These are phyloP conservation scores for Phytophthora cryptogea DNA, from an alignment of 352 stramenopile genomes.

Conservation along the genomic window DNA sequence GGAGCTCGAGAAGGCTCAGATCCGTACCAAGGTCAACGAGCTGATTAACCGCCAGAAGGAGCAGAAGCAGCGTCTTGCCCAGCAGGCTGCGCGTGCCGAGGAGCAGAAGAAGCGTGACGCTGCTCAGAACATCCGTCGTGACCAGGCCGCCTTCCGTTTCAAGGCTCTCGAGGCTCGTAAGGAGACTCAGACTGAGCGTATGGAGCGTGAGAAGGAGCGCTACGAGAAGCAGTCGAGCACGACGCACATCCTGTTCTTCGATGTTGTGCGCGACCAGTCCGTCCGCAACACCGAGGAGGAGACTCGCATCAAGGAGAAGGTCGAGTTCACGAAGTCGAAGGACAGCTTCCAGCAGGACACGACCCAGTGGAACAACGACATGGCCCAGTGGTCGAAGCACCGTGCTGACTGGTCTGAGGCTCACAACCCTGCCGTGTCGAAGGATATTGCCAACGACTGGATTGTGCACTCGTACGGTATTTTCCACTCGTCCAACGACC, in stretches of 20 bases:
- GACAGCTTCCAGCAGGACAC: constrained; percentile 88
- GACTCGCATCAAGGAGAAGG: constrained; percentile 83
- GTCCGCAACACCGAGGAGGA: constrained; percentile 81
- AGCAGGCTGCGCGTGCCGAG: constrained; percentile 63
- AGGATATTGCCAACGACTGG: constrained; percentile 88
- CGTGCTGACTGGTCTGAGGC: constrained; percentile 86
- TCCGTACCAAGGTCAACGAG: constrained; percentile 77
- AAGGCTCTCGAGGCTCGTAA: constrained; percentile 83
- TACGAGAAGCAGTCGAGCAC: constrained; percentile 73
- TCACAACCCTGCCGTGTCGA: constrained; percentile 87
- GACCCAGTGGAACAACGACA: constrained; percentile 89
- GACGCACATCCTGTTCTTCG: constrained; percentile 86
- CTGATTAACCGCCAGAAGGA: constrained; percentile 69
- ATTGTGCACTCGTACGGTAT: constrained; percentile 89
- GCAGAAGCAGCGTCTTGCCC: constrained; percentile 66
- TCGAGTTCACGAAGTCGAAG: constrained; percentile 90
- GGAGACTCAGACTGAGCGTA: constrained; percentile 78
- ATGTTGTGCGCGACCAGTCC: constrained; percentile 74
- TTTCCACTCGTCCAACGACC: constrained; percentile 60
- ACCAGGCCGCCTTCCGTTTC: constrained; percentile 73
- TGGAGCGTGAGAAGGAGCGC: constrained; percentile 84
- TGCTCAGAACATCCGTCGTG: constrained; percentile 72
- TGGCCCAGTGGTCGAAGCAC: constrained; percentile 88
- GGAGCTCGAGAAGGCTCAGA: constrained; percentile 87
- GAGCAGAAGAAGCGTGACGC: constrained; percentile 77